Percentiles rank a stretch among this genome's conserved stretches.
These are phyloP conservation scores for Jacaranda copaia DNA, from an alignment of 257 asterid genomes.

Conservation along the genomic window DNA sequence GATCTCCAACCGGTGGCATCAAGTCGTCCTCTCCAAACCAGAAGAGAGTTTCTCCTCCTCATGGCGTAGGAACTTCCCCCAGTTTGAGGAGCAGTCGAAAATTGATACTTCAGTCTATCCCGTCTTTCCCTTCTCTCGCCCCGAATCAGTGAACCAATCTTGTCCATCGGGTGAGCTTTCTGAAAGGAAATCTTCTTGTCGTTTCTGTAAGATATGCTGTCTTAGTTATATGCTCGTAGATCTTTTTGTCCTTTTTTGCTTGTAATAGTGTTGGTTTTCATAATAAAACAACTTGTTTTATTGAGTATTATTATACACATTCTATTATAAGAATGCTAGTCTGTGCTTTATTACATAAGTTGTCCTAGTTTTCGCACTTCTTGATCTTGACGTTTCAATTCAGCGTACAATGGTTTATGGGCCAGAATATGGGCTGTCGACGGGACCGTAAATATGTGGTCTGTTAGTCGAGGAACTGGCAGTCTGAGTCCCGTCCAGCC, in stretches of 20 bases:
- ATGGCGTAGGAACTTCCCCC: conserved; percentile 40
- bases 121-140: conserved; percentile 74
- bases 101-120: conserved; percentile 76
- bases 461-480: not conserved
- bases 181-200: conserved; percentile 33
- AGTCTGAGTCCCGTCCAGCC: not conserved
- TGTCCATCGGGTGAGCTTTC: conserved; percentile 28
- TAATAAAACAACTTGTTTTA: conserved; percentile 45
- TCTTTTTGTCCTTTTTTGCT: not conserved
- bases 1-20: conserved; percentile 61
- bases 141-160: conserved; percentile 49
- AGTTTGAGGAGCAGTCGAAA: conserved; percentile 65
- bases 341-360: conserved; percentile 6
- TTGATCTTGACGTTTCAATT: not conserved
- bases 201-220: conserved; percentile 45
- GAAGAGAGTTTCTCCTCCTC: conserved; percentile 85
- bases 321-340: conserved; percentile 13
- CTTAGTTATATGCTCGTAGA: conserved; percentile 20
- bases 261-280: conserved; percentile 41
- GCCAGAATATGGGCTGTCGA: too few relatives aligned
- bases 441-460: not conserved
- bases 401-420: conserved; percentile 2
- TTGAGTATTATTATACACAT: conserved; percentile 15
- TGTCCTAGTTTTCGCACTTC: not conserved
- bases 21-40: conserved; percentile 78